Base-by-base conservation (phyloP, 176 grass and related monocot genomes). In the Oryza brachyantha region DNA sequence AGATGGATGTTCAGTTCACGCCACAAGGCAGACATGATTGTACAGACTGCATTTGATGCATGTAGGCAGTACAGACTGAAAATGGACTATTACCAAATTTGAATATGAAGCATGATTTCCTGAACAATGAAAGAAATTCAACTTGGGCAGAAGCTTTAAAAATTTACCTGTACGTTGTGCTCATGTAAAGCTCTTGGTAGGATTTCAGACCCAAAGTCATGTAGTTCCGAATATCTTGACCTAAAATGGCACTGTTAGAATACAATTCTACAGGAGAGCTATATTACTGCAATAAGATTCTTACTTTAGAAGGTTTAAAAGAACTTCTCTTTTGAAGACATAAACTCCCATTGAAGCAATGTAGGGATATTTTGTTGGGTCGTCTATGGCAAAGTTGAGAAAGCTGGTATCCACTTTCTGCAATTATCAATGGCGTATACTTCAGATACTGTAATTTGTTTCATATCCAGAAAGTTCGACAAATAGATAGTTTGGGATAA, bases 321-420 rank as follows among this genome's bases (percentile, higher is more conserved):
- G 79, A 52, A 86, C 82, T 29, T 94, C 86, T 81, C 83, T 83
- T 79, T 84, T 94, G 55, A 94, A 94, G 45, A 91, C 83, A 72
- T 94, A 94, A 22, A 94, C 92, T 75, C 88, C 92, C 92, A 87
- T 94, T 0, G 92, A 94, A 29, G 89, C 92, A 55, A 94, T 91
- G 60, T 94, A 94, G 10, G 92, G 88, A 14, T 91, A 77, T 78
- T 86, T 81, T 19, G 41, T 34, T 26, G 86, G 58, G 2, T 83
- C 80, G 5, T 66, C 80, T 24, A 83, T 74, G 10, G 80, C 58
- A 55, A 83, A 83, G 16, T 83, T 83, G 43, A 83, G 80, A 83
- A 83, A 83, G 45, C 61, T 83, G 13, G 77, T 86, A 1, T 81
- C 92, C 19, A 70, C 82, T 81, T 85, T 90, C 92, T 94, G 82